phyloP scores from a whole-genome alignment of 495 filamentous ascomycete genomes.

The Penicillium antarcticum region DNA sequence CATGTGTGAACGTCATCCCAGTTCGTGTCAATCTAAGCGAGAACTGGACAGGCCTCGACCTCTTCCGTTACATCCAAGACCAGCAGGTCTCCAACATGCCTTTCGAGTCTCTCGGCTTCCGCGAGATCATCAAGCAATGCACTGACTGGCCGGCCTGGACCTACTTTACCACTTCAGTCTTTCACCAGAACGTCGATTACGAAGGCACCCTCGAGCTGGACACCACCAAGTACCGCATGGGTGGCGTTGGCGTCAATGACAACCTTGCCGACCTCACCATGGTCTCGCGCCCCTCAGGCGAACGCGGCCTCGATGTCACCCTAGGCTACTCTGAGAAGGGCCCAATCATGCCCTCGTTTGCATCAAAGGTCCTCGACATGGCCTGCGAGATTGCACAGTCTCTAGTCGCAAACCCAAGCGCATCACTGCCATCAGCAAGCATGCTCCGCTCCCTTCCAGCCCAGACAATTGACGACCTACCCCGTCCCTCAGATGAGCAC shows the following conservation, averaged over 20 bases:
- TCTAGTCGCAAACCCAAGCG: constrained; percentile 42
- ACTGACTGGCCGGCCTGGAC: constrained; percentile 56
- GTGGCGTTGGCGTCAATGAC: constrained; percentile 47
- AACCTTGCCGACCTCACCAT: constrained; percentile 50
- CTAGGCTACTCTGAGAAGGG: constrained; percentile 47
- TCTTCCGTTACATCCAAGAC: constrained; percentile 54
- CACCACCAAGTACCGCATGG: constrained; percentile 46
- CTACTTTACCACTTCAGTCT: constrained; percentile 45
- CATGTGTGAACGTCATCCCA: constrained; percentile 59
- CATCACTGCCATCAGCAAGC: constrained; percentile 39
- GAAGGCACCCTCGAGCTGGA: constrained; percentile 43
- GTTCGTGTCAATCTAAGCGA: constrained; percentile 51
- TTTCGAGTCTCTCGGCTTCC: constrained; percentile 56
- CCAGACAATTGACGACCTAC: constrained; percentile 27
- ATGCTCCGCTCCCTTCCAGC: constrained; percentile 34
- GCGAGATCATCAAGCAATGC: constrained; percentile 56
- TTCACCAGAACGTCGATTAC: constrained; percentile 47
- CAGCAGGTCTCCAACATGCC: constrained; percentile 58
- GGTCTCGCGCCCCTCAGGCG: constrained; percentile 42
- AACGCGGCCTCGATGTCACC: constrained; percentile 39
- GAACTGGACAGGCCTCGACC: constrained; percentile 46
- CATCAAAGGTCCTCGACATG: constrained; percentile 45
- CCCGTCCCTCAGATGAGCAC: constrained; percentile 23
- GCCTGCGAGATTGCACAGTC: constrained; percentile 45
- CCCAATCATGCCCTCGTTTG: constrained; percentile 37